These are phyloP conservation scores for Platanthera guangdongensis DNA, from an alignment of 106 monocot species.

Conservation along the genomic window DNA sequence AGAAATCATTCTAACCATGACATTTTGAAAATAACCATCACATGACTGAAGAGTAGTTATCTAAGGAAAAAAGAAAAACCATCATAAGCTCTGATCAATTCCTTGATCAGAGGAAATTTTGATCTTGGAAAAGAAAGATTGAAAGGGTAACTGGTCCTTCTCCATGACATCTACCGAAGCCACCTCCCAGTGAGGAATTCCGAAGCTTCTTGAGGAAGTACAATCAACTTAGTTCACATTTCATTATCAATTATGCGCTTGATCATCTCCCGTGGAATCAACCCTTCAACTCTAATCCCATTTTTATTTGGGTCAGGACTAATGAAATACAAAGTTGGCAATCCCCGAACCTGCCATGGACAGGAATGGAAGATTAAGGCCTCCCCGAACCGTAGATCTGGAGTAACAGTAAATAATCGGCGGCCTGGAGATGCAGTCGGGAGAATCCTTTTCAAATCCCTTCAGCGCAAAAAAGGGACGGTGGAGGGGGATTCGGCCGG, in stretches of 20 bases:
- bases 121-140: neutral
- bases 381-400: neutral
- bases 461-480: no score
- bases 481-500: no score
- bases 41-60: neutral
- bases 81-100: neutral
- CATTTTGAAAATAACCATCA: neutral
- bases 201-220: neutral
- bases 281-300: slow-evolving; percentile 80
- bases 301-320: slow-evolving; percentile 78
- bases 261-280: slow-evolving; percentile 71
- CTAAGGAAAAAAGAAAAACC: neutral
- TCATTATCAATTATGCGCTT: slow-evolving; percentile 79
- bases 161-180: neutral
- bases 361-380: neutral
- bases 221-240: slow-evolving; percentile 24
- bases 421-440: no score
- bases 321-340: slow-evolving; percentile 83
- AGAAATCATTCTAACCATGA: neutral
- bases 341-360: slow-evolving; percentile 50
- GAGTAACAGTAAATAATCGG: no score
- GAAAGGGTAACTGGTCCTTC: neutral
- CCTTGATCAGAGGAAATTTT: neutral
- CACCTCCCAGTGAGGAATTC: neutral
- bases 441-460: no score